Evolutionary conservation across 2,329 filamentous ascomycete genomes (phyloP), one percentile per base, ranked within the genome.

Genomic region (Aspergillus sp.): DNA sequence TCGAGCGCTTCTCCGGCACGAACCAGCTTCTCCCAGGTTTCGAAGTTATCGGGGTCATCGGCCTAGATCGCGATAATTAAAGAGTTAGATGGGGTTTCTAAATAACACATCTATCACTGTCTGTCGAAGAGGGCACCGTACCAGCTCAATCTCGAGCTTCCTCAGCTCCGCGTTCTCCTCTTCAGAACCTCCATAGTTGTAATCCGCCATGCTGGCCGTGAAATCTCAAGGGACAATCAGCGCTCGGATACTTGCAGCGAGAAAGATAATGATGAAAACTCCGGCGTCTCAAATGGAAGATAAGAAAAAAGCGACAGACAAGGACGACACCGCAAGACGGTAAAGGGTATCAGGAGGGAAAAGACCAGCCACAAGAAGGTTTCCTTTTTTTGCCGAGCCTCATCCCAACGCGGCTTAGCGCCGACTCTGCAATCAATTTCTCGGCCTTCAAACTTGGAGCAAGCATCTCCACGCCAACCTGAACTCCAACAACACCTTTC

Each of bases 11-110:
- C 89, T 53, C 85, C 88, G 39, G 85, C 83, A 57, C 83, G 83
- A 54, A 96, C 83, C 44, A 97, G 81, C 67, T 89, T 91, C 69
- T 97, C 91, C 93, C 93, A 98, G 48, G 81, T 79, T 58, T 96
- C 91, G 60, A 95, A 97, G 62, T 88, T 90, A 67, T 98, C 93
- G 9, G 88, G 79, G 54, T 95, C 88, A 46, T 78, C 76, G 41
- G 73, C 55, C 81, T 84, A 55, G 32, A 51, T 28, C 32, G 27
- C 19, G 4, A 19, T 19, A 19, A 19, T 19, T 19, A 4, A 19
- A 19, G 19, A 19, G 19, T 19, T 19, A 19, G 19, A 19, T 19
- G 19, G 19, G 19, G 2, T 19, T 19, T 19, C 19, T 19, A 19
- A 19, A 19, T 19, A 19, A 19, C 19, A 4, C 4, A 19, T 2